Percentiles rank a stretch among this genome's conserved stretches.
phyloP scores from a whole-genome alignment of 2,329 filamentous ascomycete species.

The Arthrobotrys iridis region DNA sequence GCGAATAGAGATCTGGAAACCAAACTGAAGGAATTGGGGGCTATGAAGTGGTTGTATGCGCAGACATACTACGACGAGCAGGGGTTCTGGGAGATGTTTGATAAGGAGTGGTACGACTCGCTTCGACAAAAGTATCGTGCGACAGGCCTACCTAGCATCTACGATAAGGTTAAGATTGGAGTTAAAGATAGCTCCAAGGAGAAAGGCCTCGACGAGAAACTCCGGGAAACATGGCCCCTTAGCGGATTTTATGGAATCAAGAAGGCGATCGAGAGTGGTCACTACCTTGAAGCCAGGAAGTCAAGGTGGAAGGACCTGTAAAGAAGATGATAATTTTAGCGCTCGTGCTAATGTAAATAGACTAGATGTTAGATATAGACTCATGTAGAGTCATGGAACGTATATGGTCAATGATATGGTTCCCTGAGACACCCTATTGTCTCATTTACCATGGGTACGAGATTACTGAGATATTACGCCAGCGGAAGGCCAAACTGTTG shows the following conservation, averaged over 20 bases:
- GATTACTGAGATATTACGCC: too few species aligned
- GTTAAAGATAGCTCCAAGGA: constrained; percentile 41
- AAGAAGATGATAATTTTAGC: not conserved
- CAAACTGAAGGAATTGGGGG: constrained; percentile 69
- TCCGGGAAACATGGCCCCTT: constrained; percentile 65
- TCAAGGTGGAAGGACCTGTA: constrained; percentile 48
- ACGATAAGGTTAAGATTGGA: constrained; percentile 70
- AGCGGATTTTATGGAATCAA: constrained; percentile 71
- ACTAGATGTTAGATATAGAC: not conserved
- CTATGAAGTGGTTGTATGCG: constrained; percentile 77
- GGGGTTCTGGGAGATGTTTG: constrained; percentile 75
- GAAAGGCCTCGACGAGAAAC: constrained; percentile 59
- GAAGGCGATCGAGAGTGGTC: constrained; percentile 65
- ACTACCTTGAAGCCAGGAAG: constrained; percentile 37
- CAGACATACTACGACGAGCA: constrained; percentile 74
- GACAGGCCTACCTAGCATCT: constrained; percentile 70
- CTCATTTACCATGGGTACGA: too few species aligned
- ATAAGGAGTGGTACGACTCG: constrained; percentile 69
- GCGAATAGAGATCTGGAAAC: constrained; percentile 71
- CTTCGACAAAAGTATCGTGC: constrained; percentile 71
- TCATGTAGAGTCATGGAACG: not conserved
- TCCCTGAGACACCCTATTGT: too few species aligned
- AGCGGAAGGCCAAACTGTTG: not conserved
- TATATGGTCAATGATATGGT: too few species aligned
- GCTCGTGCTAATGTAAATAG: not conserved